Conservation (phyloP, 2,329 filamentous ascomycete species). For the Ophiocordyceps sinensis region DNA sequence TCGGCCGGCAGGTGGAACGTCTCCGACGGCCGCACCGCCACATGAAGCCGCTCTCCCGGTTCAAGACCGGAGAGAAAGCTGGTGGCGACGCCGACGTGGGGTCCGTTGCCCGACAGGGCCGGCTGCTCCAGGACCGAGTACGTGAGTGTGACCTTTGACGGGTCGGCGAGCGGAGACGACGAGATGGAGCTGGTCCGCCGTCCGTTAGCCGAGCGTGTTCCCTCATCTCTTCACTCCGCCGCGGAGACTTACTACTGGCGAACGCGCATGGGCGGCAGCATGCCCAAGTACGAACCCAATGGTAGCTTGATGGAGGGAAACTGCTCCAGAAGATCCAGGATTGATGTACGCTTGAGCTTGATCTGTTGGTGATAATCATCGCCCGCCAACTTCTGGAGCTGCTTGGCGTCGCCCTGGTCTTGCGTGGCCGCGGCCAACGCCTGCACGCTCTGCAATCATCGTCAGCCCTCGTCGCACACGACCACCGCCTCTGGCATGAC, state of each 20-base stretch:
- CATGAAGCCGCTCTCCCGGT: conserved; percentile 26
- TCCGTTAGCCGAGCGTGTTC: not conserved
- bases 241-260: conserved; percentile 46
- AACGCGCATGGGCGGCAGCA: conserved; percentile 64
- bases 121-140: conserved; percentile 50
- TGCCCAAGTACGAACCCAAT: conserved; percentile 51
- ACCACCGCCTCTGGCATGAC: not conserved
- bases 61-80: conserved; percentile 40
- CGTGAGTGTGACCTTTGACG: conserved; percentile 46
- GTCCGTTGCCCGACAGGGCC: conserved; percentile 32
- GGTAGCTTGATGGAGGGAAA: conserved; percentile 45
- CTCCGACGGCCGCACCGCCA: conserved; percentile 31
- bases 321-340: conserved; percentile 56
- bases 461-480: not conserved
- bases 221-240: not conserved
- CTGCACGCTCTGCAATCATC: conserved; percentile 16
- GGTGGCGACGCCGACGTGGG: conserved; percentile 45
- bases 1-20: conserved; percentile 35
- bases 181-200: conserved; percentile 44
- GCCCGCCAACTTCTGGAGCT: conserved; percentile 32
- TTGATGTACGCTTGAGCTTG: conserved; percentile 41
- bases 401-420: conserved; percentile 25
- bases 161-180: conserved; percentile 51
- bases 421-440: conserved; percentile 32
- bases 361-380: conserved; percentile 33